These are phyloP conservation scores for Pythium utonaiense DNA, from an alignment of 352 stramenopile species.

Conservation along the genomic window DNA sequence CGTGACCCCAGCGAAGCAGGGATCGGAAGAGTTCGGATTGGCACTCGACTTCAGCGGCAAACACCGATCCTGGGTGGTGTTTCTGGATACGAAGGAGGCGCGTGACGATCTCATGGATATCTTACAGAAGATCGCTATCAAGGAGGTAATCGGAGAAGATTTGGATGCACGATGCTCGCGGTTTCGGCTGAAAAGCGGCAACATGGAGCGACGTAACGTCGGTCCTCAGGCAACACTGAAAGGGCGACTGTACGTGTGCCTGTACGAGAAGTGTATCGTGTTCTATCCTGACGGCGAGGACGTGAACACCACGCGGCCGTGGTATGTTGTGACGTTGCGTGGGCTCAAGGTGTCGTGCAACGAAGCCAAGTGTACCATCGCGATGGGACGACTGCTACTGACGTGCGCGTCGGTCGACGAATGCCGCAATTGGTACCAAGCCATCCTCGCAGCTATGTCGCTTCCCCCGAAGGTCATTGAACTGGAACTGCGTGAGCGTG, in stretches of 20 bases:
- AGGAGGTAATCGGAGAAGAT: constrained; percentile 57
- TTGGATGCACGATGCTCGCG: constrained; percentile 65
- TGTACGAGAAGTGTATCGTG: constrained; percentile 77
- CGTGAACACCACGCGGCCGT: constrained; percentile 45
- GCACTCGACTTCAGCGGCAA: constrained; percentile 62
- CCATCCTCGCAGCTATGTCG: constrained; percentile 55
- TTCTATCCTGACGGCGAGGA: constrained; percentile 76
- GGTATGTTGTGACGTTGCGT: constrained; percentile 73
- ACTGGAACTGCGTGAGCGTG: constrained; percentile 72
- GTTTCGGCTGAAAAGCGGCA: constrained; percentile 72
- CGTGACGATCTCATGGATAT: constrained; percentile 73
- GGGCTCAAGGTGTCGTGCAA: constrained; percentile 61
- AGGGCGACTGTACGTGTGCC: constrained; percentile 66
- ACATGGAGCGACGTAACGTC: constrained; percentile 73
- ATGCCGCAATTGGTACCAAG: constrained; percentile 69
- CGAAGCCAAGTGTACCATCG: constrained; percentile 63
- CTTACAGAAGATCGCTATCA: constrained; percentile 65
- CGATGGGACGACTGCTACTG: constrained; percentile 58
- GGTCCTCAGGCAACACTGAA: constrained; percentile 70
- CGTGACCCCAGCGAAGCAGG: constrained; percentile 39
- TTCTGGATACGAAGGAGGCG: constrained; percentile 66
- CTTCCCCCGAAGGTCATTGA: constrained; percentile 69
- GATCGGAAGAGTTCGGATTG: constrained; percentile 61
- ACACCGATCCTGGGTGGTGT: constrained; percentile 74
- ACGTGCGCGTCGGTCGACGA: constrained; percentile 48